Percentiles rank a stretch among this genome's conserved stretches.
Evolutionary conservation across 2,329 filamentous ascomycete genomes (phyloP).

Genomic region (Graphilbum sp.): DNA sequence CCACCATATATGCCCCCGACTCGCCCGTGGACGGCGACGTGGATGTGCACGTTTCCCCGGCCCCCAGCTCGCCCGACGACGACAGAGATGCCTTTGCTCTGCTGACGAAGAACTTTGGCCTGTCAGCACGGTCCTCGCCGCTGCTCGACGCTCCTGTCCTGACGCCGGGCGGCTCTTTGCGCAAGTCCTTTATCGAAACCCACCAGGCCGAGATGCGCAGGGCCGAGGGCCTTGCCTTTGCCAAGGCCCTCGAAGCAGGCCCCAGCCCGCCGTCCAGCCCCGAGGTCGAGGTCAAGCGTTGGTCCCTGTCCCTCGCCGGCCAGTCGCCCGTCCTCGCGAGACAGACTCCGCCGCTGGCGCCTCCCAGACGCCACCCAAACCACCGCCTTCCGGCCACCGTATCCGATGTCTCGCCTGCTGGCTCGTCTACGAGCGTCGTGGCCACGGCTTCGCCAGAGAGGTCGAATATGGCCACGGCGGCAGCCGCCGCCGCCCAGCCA

Average conservation of each 20-base stretch:
- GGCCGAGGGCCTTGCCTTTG: slow-evolving; percentile 42
- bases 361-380: slow-evolving; percentile 1
- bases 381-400: neutral
- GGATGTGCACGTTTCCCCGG: neutral
- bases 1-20: slow-evolving; percentile 15
- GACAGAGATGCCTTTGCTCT: neutral
- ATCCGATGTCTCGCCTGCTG: neutral
- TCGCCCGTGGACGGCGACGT: slow-evolving; percentile 20
- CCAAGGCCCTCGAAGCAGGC: slow-evolving; percentile 26
- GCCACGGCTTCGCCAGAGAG: no score
- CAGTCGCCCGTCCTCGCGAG: neutral
- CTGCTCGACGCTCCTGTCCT: no score
- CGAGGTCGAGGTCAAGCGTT: slow-evolving; percentile 9
- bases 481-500: no score
- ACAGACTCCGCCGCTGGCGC: neutral
- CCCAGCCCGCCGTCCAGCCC: slow-evolving; percentile 14
- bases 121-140: no score
- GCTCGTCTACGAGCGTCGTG: no score
- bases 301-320: slow-evolving; percentile 1
- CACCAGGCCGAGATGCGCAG: slow-evolving; percentile 44
- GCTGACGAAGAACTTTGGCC: no score
- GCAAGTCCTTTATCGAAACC: slow-evolving; percentile 40
- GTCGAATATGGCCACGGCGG: no score
- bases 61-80: neutral
- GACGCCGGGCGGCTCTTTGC: slow-evolving; percentile 37